Base-by-base conservation (phyloP, 148 eudicot genomes). In the Beta vulgaris region DNA sequence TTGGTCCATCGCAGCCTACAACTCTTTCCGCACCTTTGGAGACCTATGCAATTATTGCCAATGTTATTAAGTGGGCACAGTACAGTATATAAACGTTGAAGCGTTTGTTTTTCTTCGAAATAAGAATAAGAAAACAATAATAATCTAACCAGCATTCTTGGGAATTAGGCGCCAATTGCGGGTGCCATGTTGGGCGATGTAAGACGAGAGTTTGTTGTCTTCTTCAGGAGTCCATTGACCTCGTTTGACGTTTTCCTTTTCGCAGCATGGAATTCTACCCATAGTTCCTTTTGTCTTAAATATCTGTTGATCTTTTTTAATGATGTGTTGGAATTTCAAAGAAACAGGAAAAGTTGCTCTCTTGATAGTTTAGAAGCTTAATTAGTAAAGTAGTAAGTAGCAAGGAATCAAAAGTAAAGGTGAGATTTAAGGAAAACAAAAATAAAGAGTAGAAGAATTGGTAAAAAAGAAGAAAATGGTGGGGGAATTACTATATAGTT, bases 201-300 rank as follows among this genome's bases (percentile, higher is more conserved):
- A 94, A 39, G 98, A 94, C 15, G 97, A 90, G 55, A 94, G 91
- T 87, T 94, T 94, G 87, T 94, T 90, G 83, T 94, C 98, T 81
- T 94, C 98, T 68, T 94, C 97, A 25, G 96, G 96, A 0, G 98
- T 91, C 98, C 98, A 94, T 65, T 94, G 97, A 2, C 98, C 98
- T 69, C 97, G 82, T 82, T 92, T 94, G 59, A 92, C 96, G n/a
- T 87, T 90, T 43, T 91, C 98, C 77, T 90, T 94, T 80, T 91
- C 97, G 55, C 96, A 91, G 36, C 98, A 94, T 3, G 98, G 98
- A 81, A 94, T 82, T 51, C 97, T 79, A 29, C 97, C 98, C 98
- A 94, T 91, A 48, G 68, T 36, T 10, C 11, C 53, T 12, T 36
- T 39, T 25, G 31, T 16, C 23, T 40, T n/a, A 23, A 48, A 61